Base-by-base conservation (phyloP, 345 rosid species). In the Conringia planisiliqua region DNA sequence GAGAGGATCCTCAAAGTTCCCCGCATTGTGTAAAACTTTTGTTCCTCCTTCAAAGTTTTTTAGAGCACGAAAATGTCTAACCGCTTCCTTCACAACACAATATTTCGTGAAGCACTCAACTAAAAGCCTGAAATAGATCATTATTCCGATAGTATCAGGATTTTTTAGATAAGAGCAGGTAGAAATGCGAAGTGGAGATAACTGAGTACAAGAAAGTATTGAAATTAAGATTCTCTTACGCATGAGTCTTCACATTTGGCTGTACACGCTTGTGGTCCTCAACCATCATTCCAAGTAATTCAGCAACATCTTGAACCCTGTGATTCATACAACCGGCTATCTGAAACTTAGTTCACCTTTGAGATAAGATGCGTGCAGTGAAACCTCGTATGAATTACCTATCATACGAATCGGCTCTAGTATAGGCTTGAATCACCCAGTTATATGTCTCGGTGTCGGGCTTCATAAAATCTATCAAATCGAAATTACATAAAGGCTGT, bases 231-330 rank as follows among this genome's bases (percentile, higher is more conserved):
- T 22, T 39, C 57, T 65, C 90, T 85, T 88, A 94, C 96, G 90
- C 93, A 65, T 90, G 77, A 78, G 98, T 94, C 83, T 78, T 91
- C 78, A 86, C 82, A 80, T 91, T 90, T 62, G 98, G 98, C 59
- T 87, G 95, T 81, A 94, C 44, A 50, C 98, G 90, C 67, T 88
- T 91, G 85, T 90, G 91, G 70, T 86, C 91, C 78, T 91, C 98
- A 62, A 94, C 91, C 98, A 94, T 94, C 97, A 94, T 89, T 47
- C 98, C 98, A 74, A 94, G 96, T 77, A 94, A 82, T 82, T 94
- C 97, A 48, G 95, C 93, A 75, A 94, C 98, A 83, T 94, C 97
- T 73, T 91, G 97, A 46, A 88, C 96, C 82, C 98, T 94, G 71
- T 63, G 60, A 68, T 79, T 68, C 81, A 78, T 66, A 58, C 71